These are phyloP conservation scores for Pachyrhizus erosus DNA, from an alignment of 306 rosid species.

Conservation along the genomic window DNA sequence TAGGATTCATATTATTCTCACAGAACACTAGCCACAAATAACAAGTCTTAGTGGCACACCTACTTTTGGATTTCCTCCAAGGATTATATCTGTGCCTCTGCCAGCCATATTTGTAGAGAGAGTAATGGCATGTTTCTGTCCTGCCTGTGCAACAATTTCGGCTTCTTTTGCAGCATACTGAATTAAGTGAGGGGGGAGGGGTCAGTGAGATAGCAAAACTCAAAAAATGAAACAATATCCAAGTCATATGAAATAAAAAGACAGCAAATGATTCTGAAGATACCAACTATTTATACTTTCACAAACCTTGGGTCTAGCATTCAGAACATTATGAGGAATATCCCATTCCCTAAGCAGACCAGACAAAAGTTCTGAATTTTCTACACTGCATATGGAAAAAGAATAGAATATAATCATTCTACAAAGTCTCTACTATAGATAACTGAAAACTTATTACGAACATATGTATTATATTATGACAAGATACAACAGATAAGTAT, in stretches of 20 bases:
- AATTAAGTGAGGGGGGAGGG: conserved; percentile 15
- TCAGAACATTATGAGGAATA: conserved; percentile 92
- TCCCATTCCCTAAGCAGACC: conserved; percentile 78
- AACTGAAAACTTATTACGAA: conserved; percentile 31
- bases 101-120: conserved; percentile 99
- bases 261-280: conserved; percentile 37
- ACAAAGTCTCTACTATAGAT: conserved; percentile 12
- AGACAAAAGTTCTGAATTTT: conserved; percentile 88
- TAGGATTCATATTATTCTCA: conserved; percentile 19
- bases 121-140: conserved; percentile 91
- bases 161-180: conserved; percentile 99
- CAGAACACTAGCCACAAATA: conserved; percentile 33
- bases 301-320: conserved; percentile 95
- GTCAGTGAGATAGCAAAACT: conserved; percentile 25
- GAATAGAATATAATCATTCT: conserved; percentile 37
- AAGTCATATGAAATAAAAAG: conserved; percentile 25
- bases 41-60: conserved; percentile 44
- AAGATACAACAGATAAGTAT: conserved; percentile 13
- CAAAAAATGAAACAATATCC: not conserved
- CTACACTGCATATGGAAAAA: conserved; percentile 73
- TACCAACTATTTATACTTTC: conserved; percentile 32
- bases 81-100: conserved; percentile 98
- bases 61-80: conserved; percentile 99
- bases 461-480: not conserved
- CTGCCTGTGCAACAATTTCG: conserved; percentile 95